Conservation (phyloP, 176 grass and related monocot genomes). For the Stipa capillata region DNA sequence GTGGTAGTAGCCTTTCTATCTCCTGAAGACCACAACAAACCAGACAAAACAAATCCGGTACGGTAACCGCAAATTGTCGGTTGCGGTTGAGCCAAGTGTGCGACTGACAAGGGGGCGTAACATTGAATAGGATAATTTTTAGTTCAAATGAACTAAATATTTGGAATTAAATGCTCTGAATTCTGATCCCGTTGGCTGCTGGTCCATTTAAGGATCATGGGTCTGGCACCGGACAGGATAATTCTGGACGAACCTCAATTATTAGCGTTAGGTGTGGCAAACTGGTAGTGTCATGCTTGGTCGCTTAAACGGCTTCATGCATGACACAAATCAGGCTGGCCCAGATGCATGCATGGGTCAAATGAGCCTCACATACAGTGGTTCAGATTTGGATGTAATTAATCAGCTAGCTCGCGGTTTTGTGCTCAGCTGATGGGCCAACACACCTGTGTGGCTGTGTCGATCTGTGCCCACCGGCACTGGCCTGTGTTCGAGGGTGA, state of each 20-base stretch:
- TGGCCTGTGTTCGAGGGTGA: too few relatives aligned
- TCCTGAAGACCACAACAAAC: background rate
- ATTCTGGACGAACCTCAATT: constrained; percentile 1
- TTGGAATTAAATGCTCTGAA: background rate
- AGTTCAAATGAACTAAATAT: background rate
- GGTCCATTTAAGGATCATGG: background rate
- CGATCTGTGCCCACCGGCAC: too few relatives aligned
- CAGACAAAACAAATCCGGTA: background rate
- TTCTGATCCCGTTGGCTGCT: background rate
- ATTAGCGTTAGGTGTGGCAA: background rate
- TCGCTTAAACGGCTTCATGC: background rate
- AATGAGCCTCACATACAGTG: background rate
- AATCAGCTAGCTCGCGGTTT: background rate
- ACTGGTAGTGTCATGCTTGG: background rate
- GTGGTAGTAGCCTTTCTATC: background rate
- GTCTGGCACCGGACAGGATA: background rate
- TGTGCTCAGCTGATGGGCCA: background rate
- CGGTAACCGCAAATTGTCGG: background rate
- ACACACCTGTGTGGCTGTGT: background rate
- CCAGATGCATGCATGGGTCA: background rate
- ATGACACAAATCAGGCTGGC: background rate
- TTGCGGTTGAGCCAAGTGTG: background rate
- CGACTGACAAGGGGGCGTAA: too few relatives aligned
- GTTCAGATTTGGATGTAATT: background rate
- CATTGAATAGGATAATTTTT: too few relatives aligned